These are phyloP conservation scores for Magnusiomyces tetraspermus DNA, from an alignment of 1,139 yeast genomes.

Conservation along the genomic window DNA sequence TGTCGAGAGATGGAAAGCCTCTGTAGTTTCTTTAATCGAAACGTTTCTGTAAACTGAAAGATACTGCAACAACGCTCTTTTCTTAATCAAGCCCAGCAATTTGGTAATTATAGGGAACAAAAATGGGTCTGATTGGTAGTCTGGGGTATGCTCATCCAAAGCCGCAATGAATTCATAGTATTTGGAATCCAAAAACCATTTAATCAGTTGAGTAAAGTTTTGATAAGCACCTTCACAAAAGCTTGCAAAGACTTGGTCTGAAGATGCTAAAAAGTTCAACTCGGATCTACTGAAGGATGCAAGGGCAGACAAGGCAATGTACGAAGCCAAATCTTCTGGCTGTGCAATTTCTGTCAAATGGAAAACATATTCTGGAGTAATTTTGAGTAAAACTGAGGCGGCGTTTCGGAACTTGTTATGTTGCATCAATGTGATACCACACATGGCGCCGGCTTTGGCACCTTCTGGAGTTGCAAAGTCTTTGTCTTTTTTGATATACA, in stretches of 20 bases:
- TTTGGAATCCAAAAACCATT: constrained; percentile 15
- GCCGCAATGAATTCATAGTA: constrained; percentile 16
- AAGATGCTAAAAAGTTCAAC: constrained; percentile 19
- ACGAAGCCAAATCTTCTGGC: constrained; percentile 18
- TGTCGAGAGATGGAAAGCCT: constrained; percentile 7
- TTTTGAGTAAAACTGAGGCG: constrained; percentile 6
- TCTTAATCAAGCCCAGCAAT: constrained; percentile 15
- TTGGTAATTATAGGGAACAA: constrained; percentile 15
- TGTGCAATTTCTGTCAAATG: constrained; percentile 5
- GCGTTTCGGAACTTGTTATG: constrained; percentile 10
- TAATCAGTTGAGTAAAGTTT: constrained; percentile 14
- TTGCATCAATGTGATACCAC: constrained; percentile 9
- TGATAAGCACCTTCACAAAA: constrained; percentile 39
- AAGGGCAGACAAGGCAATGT: constrained; percentile 21
- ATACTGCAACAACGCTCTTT: constrained; percentile 21
- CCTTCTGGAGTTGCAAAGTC: not conserved
- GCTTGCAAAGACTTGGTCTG: constrained; percentile 56
- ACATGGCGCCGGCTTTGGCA: constrained; percentile 7
- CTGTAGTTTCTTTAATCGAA: constrained; percentile 15
- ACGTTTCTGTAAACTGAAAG: constrained; percentile 19
- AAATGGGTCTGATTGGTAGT: constrained; percentile 18
- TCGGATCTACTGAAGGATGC: constrained; percentile 22
- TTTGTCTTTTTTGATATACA: not conserved
- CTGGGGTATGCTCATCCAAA: constrained; percentile 16
- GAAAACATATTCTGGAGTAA: constrained; percentile 3